Conservation (phyloP, 177 flowering plant genomes). For the Vitis hybrid region DNA sequence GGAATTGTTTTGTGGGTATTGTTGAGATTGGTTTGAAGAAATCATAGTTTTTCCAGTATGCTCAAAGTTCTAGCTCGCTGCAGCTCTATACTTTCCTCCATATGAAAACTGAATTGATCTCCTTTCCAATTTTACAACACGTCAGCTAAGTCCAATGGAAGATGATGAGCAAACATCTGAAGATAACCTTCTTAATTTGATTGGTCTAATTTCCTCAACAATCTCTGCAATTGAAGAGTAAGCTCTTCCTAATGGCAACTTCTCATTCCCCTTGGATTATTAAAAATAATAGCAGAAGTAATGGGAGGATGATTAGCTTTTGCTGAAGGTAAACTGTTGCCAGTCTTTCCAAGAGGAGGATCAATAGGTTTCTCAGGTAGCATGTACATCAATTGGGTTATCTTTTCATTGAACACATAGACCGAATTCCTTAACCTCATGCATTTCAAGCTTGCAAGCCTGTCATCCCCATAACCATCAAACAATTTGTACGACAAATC, state of each 20-base stretch:
- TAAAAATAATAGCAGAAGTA: slow-evolving; percentile 19
- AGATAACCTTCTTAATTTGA: slow-evolving; percentile 59
- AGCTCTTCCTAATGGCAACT: slow-evolving; percentile 59
- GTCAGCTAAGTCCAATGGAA: slow-evolving; percentile 65
- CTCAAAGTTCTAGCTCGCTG: slow-evolving; percentile 40
- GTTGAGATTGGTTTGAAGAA: slow-evolving; percentile 12
- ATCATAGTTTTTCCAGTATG: slow-evolving; percentile 41
- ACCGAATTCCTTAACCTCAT: too few species aligned
- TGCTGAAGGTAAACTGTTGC: slow-evolving; percentile 13
- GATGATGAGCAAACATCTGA: slow-evolving; percentile 65
- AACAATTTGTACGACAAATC: too few species aligned
- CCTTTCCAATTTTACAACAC: slow-evolving; percentile 79
- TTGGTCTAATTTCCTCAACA: slow-evolving; percentile 60
- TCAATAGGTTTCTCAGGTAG: slow-evolving; percentile 37
- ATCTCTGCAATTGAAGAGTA: slow-evolving; percentile 43
- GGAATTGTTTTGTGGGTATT: background rate
- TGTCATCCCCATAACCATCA: too few species aligned
- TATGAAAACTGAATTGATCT: slow-evolving; percentile 67
- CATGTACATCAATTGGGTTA: slow-evolving; percentile 4
- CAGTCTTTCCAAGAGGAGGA: slow-evolving; percentile 35
- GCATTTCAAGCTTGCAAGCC: too few species aligned
- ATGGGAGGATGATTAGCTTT: slow-evolving; percentile 24
- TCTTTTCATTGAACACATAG: slow-evolving; percentile 10
- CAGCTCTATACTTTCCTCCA: slow-evolving; percentile 81
- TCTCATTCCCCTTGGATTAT: slow-evolving; percentile 20